Percentiles rank a stretch among this genome's conserved stretches.
Conservation (phyloP, 345 rosid species). For the Raphanus sativus region DNA sequence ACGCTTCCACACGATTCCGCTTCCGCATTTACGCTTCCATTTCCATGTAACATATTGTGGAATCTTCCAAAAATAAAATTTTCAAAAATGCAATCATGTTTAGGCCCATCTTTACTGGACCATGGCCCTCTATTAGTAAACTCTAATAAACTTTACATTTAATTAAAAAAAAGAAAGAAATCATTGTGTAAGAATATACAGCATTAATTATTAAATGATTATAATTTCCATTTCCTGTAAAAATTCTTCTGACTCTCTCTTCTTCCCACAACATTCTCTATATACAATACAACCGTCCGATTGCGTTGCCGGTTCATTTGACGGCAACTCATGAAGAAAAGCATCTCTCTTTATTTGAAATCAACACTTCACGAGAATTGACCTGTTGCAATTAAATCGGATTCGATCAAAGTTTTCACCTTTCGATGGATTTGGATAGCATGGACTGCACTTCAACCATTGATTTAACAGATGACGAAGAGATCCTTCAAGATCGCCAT, state of each 20-base stretch:
- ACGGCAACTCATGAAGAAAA: constrained; percentile 39
- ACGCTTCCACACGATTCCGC: too few species aligned
- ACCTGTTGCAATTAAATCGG: constrained; percentile 20
- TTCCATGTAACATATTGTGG: too few species aligned
- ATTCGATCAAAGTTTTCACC: neutral
- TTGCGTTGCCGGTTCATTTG: constrained; percentile 29
- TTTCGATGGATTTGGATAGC: constrained; percentile 70
- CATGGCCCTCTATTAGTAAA: constrained; percentile 16
- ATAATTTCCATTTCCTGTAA: neutral
- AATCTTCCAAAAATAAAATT: too few species aligned
- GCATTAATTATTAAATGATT: constrained; percentile 21
- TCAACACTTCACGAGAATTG: constrained; percentile 32
- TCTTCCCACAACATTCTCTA: constrained; percentile 13
- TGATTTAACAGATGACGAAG: constrained; percentile 67
- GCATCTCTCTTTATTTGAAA: constrained; percentile 26
- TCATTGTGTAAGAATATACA: constrained; percentile 16
- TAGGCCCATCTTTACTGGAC: constrained; percentile 32
- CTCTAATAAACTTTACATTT: neutral
- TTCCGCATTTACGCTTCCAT: too few species aligned
- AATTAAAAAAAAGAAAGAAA: constrained; percentile 20
- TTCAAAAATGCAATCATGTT: constrained; percentile 14
- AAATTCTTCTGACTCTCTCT: constrained; percentile 19
- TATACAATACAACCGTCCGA: constrained; percentile 29
- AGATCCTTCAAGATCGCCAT: constrained; percentile 65
- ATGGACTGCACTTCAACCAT: constrained; percentile 74